Percentiles rank a stretch among this genome's conserved stretches.
These are phyloP conservation scores for Saccharomycopsis schoenii DNA, from an alignment of 805 yeast genomes.

Conservation along the genomic window DNA sequence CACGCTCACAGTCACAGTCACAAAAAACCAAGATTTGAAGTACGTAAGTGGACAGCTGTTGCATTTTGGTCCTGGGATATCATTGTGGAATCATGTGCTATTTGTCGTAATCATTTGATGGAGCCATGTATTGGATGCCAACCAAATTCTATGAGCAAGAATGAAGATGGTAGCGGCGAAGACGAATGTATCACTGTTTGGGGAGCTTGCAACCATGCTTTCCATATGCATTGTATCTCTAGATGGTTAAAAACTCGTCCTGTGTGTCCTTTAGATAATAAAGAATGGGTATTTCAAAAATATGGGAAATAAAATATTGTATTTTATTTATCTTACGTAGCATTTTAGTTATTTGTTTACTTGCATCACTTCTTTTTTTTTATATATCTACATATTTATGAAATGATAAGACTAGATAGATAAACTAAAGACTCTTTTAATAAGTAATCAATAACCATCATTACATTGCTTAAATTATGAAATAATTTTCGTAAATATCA, in stretches of 20 bases:
- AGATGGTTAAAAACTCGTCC: conserved; percentile 93
- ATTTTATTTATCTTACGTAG: neutral
- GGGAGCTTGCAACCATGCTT: conserved; percentile 97
- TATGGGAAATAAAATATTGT: conserved; percentile 45
- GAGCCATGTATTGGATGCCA: conserved; percentile 97
- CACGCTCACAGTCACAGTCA: neutral
- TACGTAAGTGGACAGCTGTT: conserved; percentile 97
- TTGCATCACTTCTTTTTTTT: neutral
- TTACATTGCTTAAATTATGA: no score
- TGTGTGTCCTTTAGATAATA: conserved; percentile 92
- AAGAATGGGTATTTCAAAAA: conserved; percentile 74
- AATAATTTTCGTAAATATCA: no score
- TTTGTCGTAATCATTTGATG: conserved; percentile 96
- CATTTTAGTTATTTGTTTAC: neutral
- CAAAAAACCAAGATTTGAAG: conserved; percentile 71
- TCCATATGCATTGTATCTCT: conserved; percentile 93
- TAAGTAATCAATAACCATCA: no score
- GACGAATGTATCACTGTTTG: conserved; percentile 91
- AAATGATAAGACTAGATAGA: no score
- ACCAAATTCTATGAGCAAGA: conserved; percentile 57
- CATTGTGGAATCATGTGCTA: conserved; percentile 92
- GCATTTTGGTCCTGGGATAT: conserved; percentile 99
- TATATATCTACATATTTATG: neutral
- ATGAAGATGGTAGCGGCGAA: conserved; percentile 45
- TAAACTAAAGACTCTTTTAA: no score